Evolutionary conservation across 495 filamentous ascomycete genomes (phyloP).

Genomic region (Penicillium soppii): DNA sequence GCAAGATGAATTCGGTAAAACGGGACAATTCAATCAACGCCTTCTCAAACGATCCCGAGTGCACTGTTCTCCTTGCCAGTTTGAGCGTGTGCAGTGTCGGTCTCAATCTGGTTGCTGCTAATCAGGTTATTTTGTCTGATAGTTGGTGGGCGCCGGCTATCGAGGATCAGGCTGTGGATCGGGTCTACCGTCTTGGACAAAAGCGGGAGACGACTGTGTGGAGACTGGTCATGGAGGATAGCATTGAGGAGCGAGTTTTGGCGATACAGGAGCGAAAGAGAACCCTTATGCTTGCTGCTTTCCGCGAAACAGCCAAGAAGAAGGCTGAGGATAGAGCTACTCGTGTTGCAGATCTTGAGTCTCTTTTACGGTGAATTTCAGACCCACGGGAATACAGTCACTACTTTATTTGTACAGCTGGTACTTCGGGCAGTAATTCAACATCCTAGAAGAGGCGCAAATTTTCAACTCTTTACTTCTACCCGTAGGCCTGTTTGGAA

Average conservation of each 20-base stretch:
- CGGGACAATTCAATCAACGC: constrained; percentile 69
- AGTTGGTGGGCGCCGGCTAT: constrained; percentile 94
- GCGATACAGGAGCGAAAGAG: constrained; percentile 81
- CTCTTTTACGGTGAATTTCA: constrained; percentile 37
- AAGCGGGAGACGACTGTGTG: constrained; percentile 75
- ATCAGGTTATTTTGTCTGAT: constrained; percentile 82
- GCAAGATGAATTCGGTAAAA: constrained; percentile 65
- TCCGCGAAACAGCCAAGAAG: constrained; percentile 60
- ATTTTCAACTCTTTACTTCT: too few relatives aligned
- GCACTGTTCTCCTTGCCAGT: constrained; percentile 78
- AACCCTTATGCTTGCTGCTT: constrained; percentile 72
- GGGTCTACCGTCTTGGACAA: constrained; percentile 87
- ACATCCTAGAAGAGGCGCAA: too few relatives aligned
- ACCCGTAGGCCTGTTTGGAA: too few relatives aligned
- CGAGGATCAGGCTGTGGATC: constrained; percentile 90
- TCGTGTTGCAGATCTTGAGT: constrained; percentile 59
- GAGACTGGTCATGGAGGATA: constrained; percentile 78
- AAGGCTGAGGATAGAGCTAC: constrained; percentile 48
- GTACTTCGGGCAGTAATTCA: too few relatives aligned
- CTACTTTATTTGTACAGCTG: too few relatives aligned
- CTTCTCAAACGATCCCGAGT: constrained; percentile 66
- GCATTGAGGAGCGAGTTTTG: constrained; percentile 83
- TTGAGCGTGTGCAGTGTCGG: constrained; percentile 83
- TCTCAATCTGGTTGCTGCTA: constrained; percentile 84
- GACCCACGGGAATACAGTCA: too few relatives aligned